These are phyloP conservation scores for Geranium rotundifolium DNA, from an alignment of 345 rosid genomes.

Conservation along the genomic window DNA sequence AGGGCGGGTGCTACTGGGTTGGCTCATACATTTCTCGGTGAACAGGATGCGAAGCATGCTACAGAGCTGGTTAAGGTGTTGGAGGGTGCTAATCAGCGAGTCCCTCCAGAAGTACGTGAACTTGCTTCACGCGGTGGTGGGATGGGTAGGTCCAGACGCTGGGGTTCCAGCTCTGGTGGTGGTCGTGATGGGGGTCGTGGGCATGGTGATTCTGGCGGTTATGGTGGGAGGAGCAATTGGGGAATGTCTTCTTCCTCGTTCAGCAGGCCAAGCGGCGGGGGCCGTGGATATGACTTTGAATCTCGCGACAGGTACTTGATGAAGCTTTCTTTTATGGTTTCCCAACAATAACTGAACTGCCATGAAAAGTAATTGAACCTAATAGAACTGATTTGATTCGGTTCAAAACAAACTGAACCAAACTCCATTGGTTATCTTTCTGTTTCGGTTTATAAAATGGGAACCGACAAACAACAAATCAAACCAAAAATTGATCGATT, in stretches of 20 bases:
- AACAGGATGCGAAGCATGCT: constrained; percentile 86
- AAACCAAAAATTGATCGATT: too few relatives aligned
- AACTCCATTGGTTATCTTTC: too few relatives aligned
- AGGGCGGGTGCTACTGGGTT: constrained; percentile 97
- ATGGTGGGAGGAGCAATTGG: constrained; percentile 41
- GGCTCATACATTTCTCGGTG: constrained; percentile 77
- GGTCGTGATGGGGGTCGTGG: constrained; percentile 62
- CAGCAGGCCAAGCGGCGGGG: constrained; percentile 33
- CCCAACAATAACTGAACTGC: not conserved
- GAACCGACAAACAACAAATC: too few relatives aligned
- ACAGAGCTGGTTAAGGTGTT: constrained; percentile 74
- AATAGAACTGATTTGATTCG: not conserved
- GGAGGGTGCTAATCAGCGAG: constrained; percentile 86
- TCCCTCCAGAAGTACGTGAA: constrained; percentile 74
- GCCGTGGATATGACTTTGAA: constrained; percentile 33
- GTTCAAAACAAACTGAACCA: too few relatives aligned
- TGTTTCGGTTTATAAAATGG: too few relatives aligned
- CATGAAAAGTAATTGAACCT: not conserved
- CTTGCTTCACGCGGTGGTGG: constrained; percentile 87
- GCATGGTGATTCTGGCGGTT: constrained; percentile 16
- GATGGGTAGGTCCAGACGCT: constrained; percentile 55
- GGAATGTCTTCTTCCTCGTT: constrained; percentile 13
- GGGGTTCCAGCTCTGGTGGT: constrained; percentile 47
- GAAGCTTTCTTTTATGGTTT: not conserved
- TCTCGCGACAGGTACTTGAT: constrained; percentile 53